Base-by-base conservation (phyloP, 2,329 filamentous ascomycete species). In the Trematosphaeria pertusa region DNA sequence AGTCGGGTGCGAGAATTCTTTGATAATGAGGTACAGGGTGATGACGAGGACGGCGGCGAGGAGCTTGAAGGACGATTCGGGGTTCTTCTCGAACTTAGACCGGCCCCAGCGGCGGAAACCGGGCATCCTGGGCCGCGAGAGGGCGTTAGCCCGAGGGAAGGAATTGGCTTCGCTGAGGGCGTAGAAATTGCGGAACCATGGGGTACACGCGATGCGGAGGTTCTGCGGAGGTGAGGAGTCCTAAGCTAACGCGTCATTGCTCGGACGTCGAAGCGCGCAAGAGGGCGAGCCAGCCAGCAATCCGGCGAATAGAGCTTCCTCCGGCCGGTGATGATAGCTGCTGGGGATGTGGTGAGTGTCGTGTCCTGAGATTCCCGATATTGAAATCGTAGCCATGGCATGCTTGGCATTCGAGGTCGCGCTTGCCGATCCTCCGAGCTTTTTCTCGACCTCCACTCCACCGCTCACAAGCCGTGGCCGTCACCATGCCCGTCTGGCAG, bases 31-130 rank as follows among this genome's bases (percentile, higher is more conserved):
- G 62, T 74, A 75, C 41, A 74, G 65, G 20, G 62, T 65, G 43
- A 75, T 62, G 54, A 75, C 65, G 48, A 74, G 56, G 43, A 69
- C 60, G 38, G 68, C 73, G 31, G 67, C 64, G 38, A 74, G 63
- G 43, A 74, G 61, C 61, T 75, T 73, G 60, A 72, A 73, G n/a
- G 66, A 65, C n/a, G 70, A 69, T 35, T 67, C 64, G 24, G 73
- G 71, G 43, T 73, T 73, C 43, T 67, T 67, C 48, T 70, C 62
- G 50, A 71, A 69, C 46, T 64, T 70, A 12, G 69, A 62, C 45
- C 62, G 68, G 58, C 64, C 61, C 65, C 67, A 69, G 56, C 68
- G 68, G 48, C 66, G 66, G 48, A 69, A 68, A 54, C 63, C 57
- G 52, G 65, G 61, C 68, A 71, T 71, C 44, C 17, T 40, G 37